These are phyloP conservation scores for Brassica cretica DNA, from an alignment of 345 rosid species.

Conservation along the genomic window DNA sequence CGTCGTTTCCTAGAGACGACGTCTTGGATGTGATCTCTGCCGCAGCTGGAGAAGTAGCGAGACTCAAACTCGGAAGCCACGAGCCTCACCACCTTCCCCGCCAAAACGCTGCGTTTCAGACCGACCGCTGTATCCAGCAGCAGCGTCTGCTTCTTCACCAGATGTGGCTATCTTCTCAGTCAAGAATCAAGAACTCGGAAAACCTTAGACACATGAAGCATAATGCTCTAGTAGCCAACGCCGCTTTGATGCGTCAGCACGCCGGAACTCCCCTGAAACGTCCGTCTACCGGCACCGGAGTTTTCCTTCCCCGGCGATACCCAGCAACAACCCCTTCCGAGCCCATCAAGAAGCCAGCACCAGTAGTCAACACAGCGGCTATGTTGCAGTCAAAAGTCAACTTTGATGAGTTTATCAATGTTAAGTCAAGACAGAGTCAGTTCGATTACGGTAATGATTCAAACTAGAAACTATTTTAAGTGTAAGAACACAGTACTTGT, in stretches of 20 bases:
- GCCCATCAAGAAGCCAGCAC: neutral
- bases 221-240: neutral
- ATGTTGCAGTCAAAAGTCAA: conserved; percentile 9
- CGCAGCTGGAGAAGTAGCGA: conserved; percentile 81
- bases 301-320: conserved; percentile 37
- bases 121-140: conserved; percentile 17
- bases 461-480: neutral
- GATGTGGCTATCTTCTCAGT: conserved; percentile 29
- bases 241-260: conserved; percentile 6
- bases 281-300: conserved; percentile 38
- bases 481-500: neutral
- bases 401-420: conserved; percentile 23
- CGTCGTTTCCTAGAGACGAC: conserved; percentile 39
- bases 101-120: conserved; percentile 26
- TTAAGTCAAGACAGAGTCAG: conserved; percentile 7
- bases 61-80: conserved; percentile 47
- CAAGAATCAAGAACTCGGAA: neutral
- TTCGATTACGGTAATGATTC: conserved; percentile 28
- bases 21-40: conserved; percentile 75
- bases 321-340: conserved; percentile 12
- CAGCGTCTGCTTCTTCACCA: conserved; percentile 21
- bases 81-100: conserved; percentile 26
- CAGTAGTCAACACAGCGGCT: conserved; percentile 15
- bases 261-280: conserved; percentile 17
- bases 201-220: neutral